Evolutionary conservation across 148 eudicot species (phyloP), one percentile per base, ranked within the genome.

Genomic region (Rhododendron simsii): DNA sequence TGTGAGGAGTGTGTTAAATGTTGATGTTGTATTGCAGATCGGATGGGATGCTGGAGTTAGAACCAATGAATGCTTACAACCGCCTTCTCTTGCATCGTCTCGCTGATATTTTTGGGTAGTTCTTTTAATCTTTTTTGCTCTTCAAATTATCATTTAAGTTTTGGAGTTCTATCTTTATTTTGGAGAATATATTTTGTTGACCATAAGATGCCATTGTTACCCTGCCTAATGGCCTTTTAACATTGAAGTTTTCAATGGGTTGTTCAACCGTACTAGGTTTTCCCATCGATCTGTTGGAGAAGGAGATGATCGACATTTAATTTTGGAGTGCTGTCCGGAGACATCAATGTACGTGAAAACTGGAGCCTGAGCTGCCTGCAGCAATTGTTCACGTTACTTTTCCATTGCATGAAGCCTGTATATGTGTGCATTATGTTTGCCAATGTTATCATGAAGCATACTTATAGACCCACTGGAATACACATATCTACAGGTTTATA

Each of bases 51-150:
- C 88, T 97, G 81, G 94, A 97, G 89, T 93, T 97, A 88, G 93
- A 97, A 85, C 99, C 99, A 41, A 97, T 92, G 96, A 94, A 91
- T 88, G 89, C 99, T 65, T 97, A 97, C 87, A 88, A 94, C 82
- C 99, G 99, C 80, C 94, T 95, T 85, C 95, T 97, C 82, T 84
- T 95, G 90, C 98, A 97, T 89, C 98, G 98, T 75, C 96, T 97
- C 88, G 98, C 99, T 76, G 99, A 97, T 55, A 95, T 97, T 80
- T 97, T 95, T 86, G 99, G 99, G 99, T 95, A 91, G 44, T 20
- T 82, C 44, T 85, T 28, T 8, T 65, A 35, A 73, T 61, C 73
- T 3, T 30, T 71, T 30, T 69, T 71, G 76, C 41, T 12, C 18
- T 14, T 16, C 8, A 26, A 13, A 10, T 48, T 20, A 80, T 47